A percentile compares a stretch with the other conserved stretches of the same genome.
phyloP scores from a whole-genome alignment of 352 stramenopile species.

The Pythium insidiosum region DNA sequence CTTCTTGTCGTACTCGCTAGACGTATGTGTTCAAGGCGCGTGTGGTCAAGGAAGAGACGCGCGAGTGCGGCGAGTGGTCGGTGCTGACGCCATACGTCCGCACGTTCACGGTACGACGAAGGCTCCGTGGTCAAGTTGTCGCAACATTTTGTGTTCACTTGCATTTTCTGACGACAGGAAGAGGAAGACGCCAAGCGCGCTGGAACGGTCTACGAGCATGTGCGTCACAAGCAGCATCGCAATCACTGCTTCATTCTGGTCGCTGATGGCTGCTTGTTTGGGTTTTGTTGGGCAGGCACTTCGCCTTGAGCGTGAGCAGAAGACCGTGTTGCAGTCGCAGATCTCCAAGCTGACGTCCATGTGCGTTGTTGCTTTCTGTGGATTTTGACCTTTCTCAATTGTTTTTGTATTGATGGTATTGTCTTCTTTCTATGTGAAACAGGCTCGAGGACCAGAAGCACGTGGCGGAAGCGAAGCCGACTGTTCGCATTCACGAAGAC shows the following conservation, averaged over 20 bases:
- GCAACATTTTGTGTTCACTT: not conserved
- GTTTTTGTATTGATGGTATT: not conserved
- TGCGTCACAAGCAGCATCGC: constrained; percentile 9
- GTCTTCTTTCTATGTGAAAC: too few species aligned
- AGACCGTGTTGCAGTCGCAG: constrained; percentile 54
- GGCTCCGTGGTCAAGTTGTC: not conserved
- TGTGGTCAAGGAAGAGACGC: constrained; percentile 46
- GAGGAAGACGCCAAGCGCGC: constrained; percentile 83
- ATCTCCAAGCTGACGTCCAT: constrained; percentile 77
- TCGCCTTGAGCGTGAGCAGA: constrained; percentile 74
- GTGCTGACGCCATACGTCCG: constrained; percentile 53
- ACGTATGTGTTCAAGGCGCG: constrained; percentile 77
- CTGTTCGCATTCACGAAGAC: constrained; percentile 62
- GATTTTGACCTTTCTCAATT: not conserved
- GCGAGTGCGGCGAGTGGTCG: constrained; percentile 76
- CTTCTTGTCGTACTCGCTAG: constrained; percentile 11
- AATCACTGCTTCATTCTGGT: not conserved
- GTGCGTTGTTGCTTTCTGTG: constrained; percentile 12
- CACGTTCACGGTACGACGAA: constrained; percentile 78
- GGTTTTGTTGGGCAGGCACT: constrained; percentile 28
- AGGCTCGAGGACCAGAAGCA: constrained; percentile 40
- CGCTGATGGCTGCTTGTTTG: not conserved
- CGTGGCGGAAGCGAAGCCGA: constrained; percentile 30
- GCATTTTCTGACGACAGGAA: too few species aligned
- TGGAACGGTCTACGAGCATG: constrained; percentile 80